Percentiles rank a stretch among this genome's conserved stretches.
These are phyloP conservation scores for Favolaschia claudopus DNA, from an alignment of 768 basidiomycete genomes.

Conservation along the genomic window DNA sequence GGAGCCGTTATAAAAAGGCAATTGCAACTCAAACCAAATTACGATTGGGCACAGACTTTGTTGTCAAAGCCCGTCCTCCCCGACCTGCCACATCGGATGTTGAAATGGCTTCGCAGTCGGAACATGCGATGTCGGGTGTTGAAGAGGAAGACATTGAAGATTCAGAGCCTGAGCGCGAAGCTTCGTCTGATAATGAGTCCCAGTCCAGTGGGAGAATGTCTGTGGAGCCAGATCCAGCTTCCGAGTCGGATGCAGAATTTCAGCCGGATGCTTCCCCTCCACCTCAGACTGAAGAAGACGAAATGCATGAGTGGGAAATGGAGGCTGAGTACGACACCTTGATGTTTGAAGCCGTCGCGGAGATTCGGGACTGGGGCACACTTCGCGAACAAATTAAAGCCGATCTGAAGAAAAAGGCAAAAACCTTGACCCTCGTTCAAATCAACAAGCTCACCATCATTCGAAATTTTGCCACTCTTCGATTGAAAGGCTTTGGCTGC, in stretches of 20 bases:
- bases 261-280: not conserved
- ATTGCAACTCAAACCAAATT: too few relatives aligned
- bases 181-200: too few relatives aligned
- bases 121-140: too few relatives aligned
- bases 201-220: too few relatives aligned
- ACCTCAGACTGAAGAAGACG: not conserved
- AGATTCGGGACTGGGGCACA: slow-evolving; percentile 26
- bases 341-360: not conserved
- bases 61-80: too few relatives aligned
- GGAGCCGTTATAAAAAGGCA: too few relatives aligned
- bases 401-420: slow-evolving; percentile 27
- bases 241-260: not conserved
- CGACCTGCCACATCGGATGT: too few relatives aligned
- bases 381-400: slow-evolving; percentile 34
- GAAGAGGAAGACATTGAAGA: too few relatives aligned
- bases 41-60: too few relatives aligned
- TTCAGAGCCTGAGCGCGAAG: too few relatives aligned
- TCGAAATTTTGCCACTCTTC: slow-evolving; percentile 42
- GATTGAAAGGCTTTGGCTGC: slow-evolving; percentile 34
- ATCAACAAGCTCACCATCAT: slow-evolving; percentile 43
- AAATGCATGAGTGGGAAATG: not conserved
- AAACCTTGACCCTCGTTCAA: slow-evolving; percentile 29
- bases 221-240: too few relatives aligned
- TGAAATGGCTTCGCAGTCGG: too few relatives aligned
- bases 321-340: not conserved